phyloP scores from a whole-genome alignment of 2,329 filamentous ascomycete genomes.

The Colletotrichum sidae region DNA sequence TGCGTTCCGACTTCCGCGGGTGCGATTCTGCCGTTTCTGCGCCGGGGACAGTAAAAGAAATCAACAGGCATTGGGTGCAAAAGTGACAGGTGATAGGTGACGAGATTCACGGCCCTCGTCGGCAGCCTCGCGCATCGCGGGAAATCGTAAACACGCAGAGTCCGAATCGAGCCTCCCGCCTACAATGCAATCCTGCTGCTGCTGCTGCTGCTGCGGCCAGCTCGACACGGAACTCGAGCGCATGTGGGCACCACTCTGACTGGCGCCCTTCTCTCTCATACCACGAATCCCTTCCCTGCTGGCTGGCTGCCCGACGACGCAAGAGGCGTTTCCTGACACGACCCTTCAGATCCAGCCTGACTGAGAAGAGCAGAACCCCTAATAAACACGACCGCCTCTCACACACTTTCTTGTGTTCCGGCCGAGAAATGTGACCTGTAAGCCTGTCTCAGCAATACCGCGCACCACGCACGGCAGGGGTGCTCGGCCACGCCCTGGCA shows the following conservation, averaged over 20 bases:
- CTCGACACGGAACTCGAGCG: background rate
- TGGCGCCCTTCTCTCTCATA: background rate
- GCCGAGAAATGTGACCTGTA: background rate
- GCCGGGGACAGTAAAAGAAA: background rate
- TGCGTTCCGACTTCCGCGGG: conserved; percentile 5
- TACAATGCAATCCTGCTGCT: too few relatives aligned
- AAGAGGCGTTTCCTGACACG: conserved; percentile 31
- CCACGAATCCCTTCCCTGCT: background rate
- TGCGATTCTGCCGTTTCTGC: background rate
- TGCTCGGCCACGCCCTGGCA: conserved; percentile 30
- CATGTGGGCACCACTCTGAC: background rate
- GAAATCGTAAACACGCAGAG: conserved; percentile 1
- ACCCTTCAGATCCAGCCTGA: conserved; percentile 11
- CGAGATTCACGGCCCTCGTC: conserved; percentile 21
- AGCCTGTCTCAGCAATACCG: background rate
- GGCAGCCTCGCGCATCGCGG: conserved; percentile 20
- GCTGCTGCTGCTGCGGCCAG: background rate
- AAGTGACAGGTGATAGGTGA: conserved; percentile 31
- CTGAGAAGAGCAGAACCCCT: conserved; percentile 13
- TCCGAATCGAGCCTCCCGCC: too few relatives aligned
- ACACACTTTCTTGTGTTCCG: background rate
- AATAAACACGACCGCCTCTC: background rate
- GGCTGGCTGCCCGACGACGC: conserved; percentile 24
- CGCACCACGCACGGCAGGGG: conserved; percentile 2
- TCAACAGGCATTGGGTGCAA: background rate